phyloP scores from a whole-genome alignment of 352 stramenopile species.

The Phytophthora quininea region DNA sequence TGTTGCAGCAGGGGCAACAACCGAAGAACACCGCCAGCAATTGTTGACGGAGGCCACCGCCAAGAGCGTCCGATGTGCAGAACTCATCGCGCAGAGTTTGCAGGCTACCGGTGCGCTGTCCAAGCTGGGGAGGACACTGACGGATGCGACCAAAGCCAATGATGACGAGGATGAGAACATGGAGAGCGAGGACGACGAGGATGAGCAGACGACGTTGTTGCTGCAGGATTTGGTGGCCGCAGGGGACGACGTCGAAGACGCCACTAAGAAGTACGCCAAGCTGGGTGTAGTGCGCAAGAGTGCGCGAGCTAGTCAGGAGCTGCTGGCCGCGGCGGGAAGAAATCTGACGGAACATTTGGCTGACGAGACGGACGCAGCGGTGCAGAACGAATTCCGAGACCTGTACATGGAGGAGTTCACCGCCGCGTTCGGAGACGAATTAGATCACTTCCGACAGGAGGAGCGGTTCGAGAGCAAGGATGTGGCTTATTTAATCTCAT shows the following conservation, averaged over 20 bases:
- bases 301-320: constrained; percentile 51
- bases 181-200: constrained; percentile 46
- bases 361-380: constrained; percentile 12
- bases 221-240: constrained; percentile 66
- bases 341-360: constrained; percentile 40
- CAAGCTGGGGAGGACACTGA: constrained; percentile 52
- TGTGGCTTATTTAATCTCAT: constrained; percentile 90
- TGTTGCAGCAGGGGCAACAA: constrained; percentile 25
- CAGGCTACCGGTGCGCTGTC: constrained; percentile 51
- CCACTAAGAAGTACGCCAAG: constrained; percentile 51
- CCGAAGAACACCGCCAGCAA: constrained; percentile 38
- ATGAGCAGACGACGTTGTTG: constrained; percentile 51
- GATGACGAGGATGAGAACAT: constrained; percentile 44
- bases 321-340: constrained; percentile 55
- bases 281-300: constrained; percentile 60
- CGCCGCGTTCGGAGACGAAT: constrained; percentile 80
- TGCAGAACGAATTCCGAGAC: constrained; percentile 68
- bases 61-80: constrained; percentile 73
- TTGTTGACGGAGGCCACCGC: constrained; percentile 48
- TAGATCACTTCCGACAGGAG: constrained; percentile 87
- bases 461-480: constrained; percentile 88
- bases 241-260: constrained; percentile 53
- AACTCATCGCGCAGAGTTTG: constrained; percentile 81
- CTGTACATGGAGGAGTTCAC: constrained; percentile 90
- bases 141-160: constrained; percentile 28